These are phyloP conservation scores for Globisporangium cystogenes DNA, from an alignment of 352 stramenopile genomes.

Conservation along the genomic window DNA sequence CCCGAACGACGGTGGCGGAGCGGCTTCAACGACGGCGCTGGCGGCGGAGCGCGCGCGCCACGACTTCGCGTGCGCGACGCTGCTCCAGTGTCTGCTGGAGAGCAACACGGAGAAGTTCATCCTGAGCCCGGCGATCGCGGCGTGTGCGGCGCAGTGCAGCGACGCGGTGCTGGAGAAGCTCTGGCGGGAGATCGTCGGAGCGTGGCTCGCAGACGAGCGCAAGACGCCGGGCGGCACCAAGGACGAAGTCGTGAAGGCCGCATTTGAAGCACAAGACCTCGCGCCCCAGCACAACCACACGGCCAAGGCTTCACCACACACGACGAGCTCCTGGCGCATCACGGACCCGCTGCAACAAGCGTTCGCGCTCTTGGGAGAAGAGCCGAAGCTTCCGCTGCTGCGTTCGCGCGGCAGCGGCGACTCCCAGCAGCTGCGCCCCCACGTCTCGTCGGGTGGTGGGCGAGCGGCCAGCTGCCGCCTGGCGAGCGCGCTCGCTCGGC, in stretches of 20 bases:
- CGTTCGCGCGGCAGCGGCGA: slow-evolving; percentile 7
- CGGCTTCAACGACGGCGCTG: neutral
- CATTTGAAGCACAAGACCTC: slow-evolving; percentile 4
- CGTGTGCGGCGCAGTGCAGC: slow-evolving; percentile 55
- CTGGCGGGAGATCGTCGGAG: slow-evolving; percentile 39
- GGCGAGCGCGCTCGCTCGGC: slow-evolving; percentile 34
- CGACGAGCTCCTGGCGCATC: slow-evolving; percentile 24
- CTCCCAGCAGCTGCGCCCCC: neutral
- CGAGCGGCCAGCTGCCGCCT: slow-evolving; percentile 18
- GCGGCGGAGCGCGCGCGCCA: slow-evolving; percentile 29
- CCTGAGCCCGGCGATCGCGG: slow-evolving; percentile 68
- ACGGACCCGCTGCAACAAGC: slow-evolving; percentile 39
- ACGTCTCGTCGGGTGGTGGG: slow-evolving; percentile 3
- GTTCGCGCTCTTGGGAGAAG: slow-evolving; percentile 44
- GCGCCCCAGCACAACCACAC: slow-evolving; percentile 1
- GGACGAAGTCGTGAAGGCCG: neutral
- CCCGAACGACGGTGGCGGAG: no score
- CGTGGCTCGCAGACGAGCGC: slow-evolving; percentile 1
- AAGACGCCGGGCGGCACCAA: neutral
- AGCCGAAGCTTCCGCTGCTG: slow-evolving; percentile 24
- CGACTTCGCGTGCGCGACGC: slow-evolving; percentile 54
- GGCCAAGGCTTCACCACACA: neutral
- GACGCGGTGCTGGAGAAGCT: slow-evolving; percentile 36
- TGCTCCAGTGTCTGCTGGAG: slow-evolving; percentile 73
- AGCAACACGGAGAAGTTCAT: slow-evolving; percentile 70